Evolutionary conservation across 1,284 basidiomycete species (phyloP), one percentile per base, ranked within the genome.

Genomic region (Malassezia dermatis): DNA sequence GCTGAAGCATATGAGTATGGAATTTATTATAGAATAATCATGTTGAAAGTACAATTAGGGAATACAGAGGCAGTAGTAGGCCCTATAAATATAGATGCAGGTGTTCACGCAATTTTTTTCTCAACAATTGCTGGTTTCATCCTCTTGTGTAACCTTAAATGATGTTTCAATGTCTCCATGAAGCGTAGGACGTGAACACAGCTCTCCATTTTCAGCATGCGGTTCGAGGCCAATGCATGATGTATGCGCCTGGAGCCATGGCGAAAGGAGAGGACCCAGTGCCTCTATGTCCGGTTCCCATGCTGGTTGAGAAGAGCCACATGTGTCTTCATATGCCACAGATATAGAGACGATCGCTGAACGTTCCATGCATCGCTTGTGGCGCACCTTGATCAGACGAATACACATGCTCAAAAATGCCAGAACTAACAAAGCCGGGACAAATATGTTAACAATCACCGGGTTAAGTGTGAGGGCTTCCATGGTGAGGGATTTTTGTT

Each of bases 121-220:
- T 10, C 19, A 34, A 13, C 44, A 46, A 15, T 27, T 46, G 12
- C 44, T 31, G 11, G 44, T 23, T 32, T 46, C 44, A 19, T 46
- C 30, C 23, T 46, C 30, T 2, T 21, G 30, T 15, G 30, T 32
- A 13, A 46, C 44, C 17, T 46, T 46, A 4, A 21, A 31, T 31
- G 44, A 10, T 15, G 44, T 17, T 32, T 46, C 44, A 12, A 46
- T 46, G 19, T 46, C 30, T 19, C 44, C 44, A 30, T 46, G n/a
- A 13, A 46, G 12, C 5, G 26, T 31, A n/a, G 19, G 37, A 39
- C 37, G 37, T 11, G 37, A 34, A 11, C 32, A 39, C 19, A 39
- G 8, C 8, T 39, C 37, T 21, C 37, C 19, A 6, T 39, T 19
- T 39, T 39, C 37, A 39, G 19, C 19, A 39, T 4, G 19, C 21